Base-by-base conservation (phyloP, 441 rosid genomes). In the Hura crepitans region DNA sequence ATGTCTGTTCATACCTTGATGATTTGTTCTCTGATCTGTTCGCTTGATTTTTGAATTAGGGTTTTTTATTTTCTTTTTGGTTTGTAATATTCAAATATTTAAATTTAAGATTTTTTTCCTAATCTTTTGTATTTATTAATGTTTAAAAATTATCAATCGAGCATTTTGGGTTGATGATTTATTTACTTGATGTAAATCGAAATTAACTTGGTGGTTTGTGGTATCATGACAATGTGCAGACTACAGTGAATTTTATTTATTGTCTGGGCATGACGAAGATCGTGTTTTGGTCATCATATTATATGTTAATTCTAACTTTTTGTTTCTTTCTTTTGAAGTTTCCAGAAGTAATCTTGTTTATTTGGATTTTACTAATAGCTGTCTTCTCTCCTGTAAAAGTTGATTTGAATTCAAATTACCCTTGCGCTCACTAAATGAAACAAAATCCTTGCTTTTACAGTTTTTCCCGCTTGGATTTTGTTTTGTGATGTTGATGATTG, bases 171-270 rank as follows among this genome's bases (percentile, higher is more conserved):
- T 61, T 39, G 49, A 61, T 61, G 30, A 39, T 61, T 22, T 39
- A 22, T 35, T 20, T 37, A 61, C 30, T 37, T 39, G 18, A 61
- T 61, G 30, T 14, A 61, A 46, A n/a, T n/a, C 3, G 31, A 39
- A 61, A 61, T 20, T 12, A 13, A 25, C 22, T 2, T 6, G 11
- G 15, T 25, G 62, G 20, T 31, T 62, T 23, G 20, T 42, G 20
- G 9, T 62, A 2, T 33, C 51, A 4, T 43, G 8, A 11, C 43
- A 43, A 62, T 62, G 25, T 47, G 42, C 56, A n/a, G n/a, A n/a
- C n/a, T n/a, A n/a, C n/a, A 28, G 57, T 49, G 42, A 43, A 43
- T 63, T 63, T 63, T 63, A 18, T 46, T 37, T 42, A 42, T 42
- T 11, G 2, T 57, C 23, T 17, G 13, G 13, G 12, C 22, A 18